Base-by-base conservation (phyloP, 169 alveolate genomes). In the Plasmodium fragile region DNA sequence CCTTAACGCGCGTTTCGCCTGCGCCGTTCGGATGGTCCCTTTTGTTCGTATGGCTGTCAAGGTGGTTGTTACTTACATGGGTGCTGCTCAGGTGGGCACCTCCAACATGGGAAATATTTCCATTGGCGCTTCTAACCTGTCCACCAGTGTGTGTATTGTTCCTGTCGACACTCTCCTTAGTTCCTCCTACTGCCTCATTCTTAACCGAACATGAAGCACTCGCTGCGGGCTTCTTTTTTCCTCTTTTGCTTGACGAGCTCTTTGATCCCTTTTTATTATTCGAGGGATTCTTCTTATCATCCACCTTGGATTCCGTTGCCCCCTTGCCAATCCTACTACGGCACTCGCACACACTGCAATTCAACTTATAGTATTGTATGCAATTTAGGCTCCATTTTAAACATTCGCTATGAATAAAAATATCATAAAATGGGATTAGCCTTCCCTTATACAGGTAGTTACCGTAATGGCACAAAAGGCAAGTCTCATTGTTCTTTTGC, bases 361-460 rank as follows among this genome's bases (percentile, higher is more conserved):
- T 93, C 25, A 78, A 45, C 72, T 92, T 91, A 30, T 95, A 92
- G 73, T 73, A 92, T 49, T 95, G 95, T 6, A 80, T 92, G 65
- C 95, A 92, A 55, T 92, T 93, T 84, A 95, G 65, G n/a, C 96
- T 93, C 97, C 97, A 95, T 34, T 93, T 94, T 53, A 95, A 52
- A 65, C 97, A 95, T 55, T 95, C 97, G 59, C 95, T 92, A 55
- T 95, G 97, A 28, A 95, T 73, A 85, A 71, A 93, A 8, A 95
- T 93, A 80, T 95, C 94, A 53, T 95, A 92, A 93, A 95, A 95
- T n/a, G 97, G 97, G 4, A 95, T 49, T 81, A 95, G 41, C 30
- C 91, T 81, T 71, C 97, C 97, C 39, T 95, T 82, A 72, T 91
- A 82, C 71, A 93, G 13, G 49, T 87, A 87, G 71, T 87, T 65